These are phyloP conservation scores for Coniferiporia weirii DNA, from an alignment of 1,284 basidiomycete genomes.

Conservation along the genomic window DNA sequence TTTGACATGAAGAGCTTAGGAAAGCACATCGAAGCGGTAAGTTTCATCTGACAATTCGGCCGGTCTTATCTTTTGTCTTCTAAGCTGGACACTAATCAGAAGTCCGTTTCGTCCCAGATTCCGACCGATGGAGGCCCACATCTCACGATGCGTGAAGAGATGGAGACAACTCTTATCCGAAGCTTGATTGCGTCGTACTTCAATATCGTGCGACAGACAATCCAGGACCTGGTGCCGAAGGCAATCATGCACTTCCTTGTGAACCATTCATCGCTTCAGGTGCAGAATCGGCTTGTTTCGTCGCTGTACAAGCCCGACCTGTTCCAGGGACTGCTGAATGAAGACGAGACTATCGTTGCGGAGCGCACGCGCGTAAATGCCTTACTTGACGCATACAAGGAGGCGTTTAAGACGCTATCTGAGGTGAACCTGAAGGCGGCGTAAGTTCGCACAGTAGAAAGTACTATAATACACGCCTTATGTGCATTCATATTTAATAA, in stretches of 20 bases:
- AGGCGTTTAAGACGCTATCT: constrained; percentile 86
- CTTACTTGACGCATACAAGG: constrained; percentile 93
- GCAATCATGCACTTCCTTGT: constrained; percentile 95
- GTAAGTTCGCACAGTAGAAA: constrained; percentile 28
- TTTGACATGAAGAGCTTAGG: constrained; percentile 99
- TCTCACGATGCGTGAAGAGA: constrained; percentile 81
- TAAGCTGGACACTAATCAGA: too few species aligned
- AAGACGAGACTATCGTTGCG: constrained; percentile 92
- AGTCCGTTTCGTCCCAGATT: constrained; percentile 33
- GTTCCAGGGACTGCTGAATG: constrained; percentile 88
- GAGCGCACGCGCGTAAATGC: constrained; percentile 94
- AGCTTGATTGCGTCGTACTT: constrained; percentile 96
- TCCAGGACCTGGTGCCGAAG: constrained; percentile 97
- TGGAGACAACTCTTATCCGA: constrained; percentile 94
- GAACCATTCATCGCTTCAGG: constrained; percentile 92
- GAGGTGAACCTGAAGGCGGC: constrained; percentile 70
- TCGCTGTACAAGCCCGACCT: constrained; percentile 91
- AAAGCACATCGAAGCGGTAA: constrained; percentile 89
- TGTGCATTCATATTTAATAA: background rate
- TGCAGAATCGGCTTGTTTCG: constrained; percentile 93
- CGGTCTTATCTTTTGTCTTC: background rate
- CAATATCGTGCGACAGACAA: constrained; percentile 91
- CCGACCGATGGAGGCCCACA: constrained; percentile 52
- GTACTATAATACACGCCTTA: background rate
- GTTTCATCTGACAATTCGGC: constrained; percentile 28